Percentiles rank a stretch among this genome's conserved stretches.
phyloP scores from a whole-genome alignment of 148 eudicot species.

The Bassia scoparia region DNA sequence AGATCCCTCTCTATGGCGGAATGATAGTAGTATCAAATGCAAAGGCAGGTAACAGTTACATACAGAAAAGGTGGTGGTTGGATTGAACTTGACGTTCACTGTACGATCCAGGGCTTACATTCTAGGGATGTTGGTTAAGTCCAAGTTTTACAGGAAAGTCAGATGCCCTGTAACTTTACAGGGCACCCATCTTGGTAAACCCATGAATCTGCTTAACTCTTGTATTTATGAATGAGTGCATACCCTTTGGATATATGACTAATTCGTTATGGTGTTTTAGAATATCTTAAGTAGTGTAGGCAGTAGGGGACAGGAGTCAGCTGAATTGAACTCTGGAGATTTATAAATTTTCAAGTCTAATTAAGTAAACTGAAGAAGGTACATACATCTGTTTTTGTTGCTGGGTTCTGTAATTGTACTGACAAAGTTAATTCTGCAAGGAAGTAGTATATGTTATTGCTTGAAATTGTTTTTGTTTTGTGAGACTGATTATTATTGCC shows the following conservation, averaged over 20 bases:
- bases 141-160: slow-evolving; percentile 52
- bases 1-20: slow-evolving; percentile 70
- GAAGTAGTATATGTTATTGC: neutral
- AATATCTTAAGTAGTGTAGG: neutral
- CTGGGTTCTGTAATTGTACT: slow-evolving; percentile 7
- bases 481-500: no score
- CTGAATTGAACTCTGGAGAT: neutral
- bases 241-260: neutral
- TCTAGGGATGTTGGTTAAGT: slow-evolving; percentile 67
- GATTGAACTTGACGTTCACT: slow-evolving; percentile 62
- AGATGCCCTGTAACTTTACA: slow-evolving; percentile 50
- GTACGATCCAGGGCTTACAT: slow-evolving; percentile 72
- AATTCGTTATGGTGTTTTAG: neutral
- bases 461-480: no score
- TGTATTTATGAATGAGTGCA: slow-evolving; percentile 38
- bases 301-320: no score
- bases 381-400: slow-evolving; percentile 2
- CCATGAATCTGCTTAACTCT: slow-evolving; percentile 32
- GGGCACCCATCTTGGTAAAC: slow-evolving; percentile 53
- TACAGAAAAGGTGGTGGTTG: slow-evolving; percentile 39
- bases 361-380: slow-evolving; percentile 8
- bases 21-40: slow-evolving; percentile 37
- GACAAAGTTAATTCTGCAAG: no score
- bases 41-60: slow-evolving; percentile 8
- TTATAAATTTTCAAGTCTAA: neutral